Percentiles rank a stretch among this genome's conserved stretches.
Conservation (phyloP, 208 protist genomes). For the Crithidia thermophila region DNA sequence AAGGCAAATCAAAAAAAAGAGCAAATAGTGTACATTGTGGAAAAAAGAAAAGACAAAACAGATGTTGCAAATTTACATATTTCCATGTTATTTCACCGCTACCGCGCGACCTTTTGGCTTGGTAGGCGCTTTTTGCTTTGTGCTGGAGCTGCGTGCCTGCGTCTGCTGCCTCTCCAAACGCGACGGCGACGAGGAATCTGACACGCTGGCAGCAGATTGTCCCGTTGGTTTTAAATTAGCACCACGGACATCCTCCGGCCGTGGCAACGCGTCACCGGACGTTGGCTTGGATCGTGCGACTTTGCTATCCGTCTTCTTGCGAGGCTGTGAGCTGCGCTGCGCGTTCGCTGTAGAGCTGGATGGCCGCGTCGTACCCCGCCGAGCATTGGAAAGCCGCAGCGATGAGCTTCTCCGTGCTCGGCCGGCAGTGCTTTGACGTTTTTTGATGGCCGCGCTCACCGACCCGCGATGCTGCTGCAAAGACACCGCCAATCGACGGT, state of each 20-base stretch:
- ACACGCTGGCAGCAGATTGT: not conserved
- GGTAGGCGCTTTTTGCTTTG: not conserved
- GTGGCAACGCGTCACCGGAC: not conserved
- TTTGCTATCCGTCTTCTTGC: conserved; percentile 6
- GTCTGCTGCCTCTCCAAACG: not conserved
- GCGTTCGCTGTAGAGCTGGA: not conserved
- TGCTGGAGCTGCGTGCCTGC: not conserved
- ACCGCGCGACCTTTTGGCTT: too few species aligned
- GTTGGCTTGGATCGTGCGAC: not conserved
- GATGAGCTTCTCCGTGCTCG: conserved; percentile 18
- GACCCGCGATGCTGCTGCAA: conserved; percentile 17
- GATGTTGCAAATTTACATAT: too few species aligned
- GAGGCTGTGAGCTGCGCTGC: conserved; percentile 1
- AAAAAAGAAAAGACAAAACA: not conserved
- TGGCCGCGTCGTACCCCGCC: conserved; percentile 11
- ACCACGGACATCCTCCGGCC: conserved; percentile 1
- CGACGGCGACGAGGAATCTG: not conserved
- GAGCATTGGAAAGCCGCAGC: not conserved
- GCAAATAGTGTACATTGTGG: not conserved
- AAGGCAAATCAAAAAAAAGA: not conserved
- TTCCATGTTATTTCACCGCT: too few species aligned
- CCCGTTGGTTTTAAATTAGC: conserved; percentile 4
- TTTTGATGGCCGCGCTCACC: conserved; percentile 8
- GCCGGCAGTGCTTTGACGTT: conserved; percentile 17
- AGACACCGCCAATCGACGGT: conserved; percentile 9